Evolutionary conservation across 1,284 basidiomycete species (phyloP), one percentile per base, ranked within the genome.

Genomic region (Phenoliferia sp.): DNA sequence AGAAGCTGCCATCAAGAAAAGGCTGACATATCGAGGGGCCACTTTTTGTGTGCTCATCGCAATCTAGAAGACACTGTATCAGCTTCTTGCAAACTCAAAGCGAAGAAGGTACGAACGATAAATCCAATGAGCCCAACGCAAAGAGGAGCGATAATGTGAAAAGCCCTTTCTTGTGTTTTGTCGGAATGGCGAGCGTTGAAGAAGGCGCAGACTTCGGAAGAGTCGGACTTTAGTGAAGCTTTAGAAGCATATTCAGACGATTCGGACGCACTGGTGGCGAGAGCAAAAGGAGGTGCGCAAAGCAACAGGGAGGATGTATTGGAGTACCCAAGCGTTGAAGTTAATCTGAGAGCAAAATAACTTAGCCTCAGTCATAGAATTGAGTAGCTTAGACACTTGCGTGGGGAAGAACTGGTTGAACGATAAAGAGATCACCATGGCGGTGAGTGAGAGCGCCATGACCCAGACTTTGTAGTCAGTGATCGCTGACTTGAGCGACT

Each of bases 151-250:
- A 73, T 68, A 58, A 78, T 73, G 70, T 79, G 78, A 10, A 70
- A 60, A 31, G 64, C 81, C 76, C 84, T 83, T 80, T 84, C 83
- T 52, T 83, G 78, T 63, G 81, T 83, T 75, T 82, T 80, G 74
- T 86, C 85, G 1, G 84, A 85, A 76, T 89, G 83, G 83, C 86
- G 86, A 2, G 88, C 86, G 75, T 84, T 87, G 59, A 85, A 39
- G 67, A 85, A 83, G 69, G 84, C 85, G 5, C 84, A 76, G 32
- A 85, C 79, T 0, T 85, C 81, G 19, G n/a, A n/a, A n/a, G n/a
- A n/a, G n/a, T n/a, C n/a, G n/a, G n/a, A n/a, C n/a, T n/a, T n/a
- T n/a, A n/a, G n/a, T n/a, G n/a, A n/a, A n/a, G n/a, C n/a, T n/a
- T n/a, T n/a, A n/a, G n/a, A n/a, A n/a, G n/a, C n/a, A n/a, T n/a